Evolutionary conservation across 2,329 filamentous ascomycete genomes (phyloP).

Genomic region (Harringtonia aguacate): DNA sequence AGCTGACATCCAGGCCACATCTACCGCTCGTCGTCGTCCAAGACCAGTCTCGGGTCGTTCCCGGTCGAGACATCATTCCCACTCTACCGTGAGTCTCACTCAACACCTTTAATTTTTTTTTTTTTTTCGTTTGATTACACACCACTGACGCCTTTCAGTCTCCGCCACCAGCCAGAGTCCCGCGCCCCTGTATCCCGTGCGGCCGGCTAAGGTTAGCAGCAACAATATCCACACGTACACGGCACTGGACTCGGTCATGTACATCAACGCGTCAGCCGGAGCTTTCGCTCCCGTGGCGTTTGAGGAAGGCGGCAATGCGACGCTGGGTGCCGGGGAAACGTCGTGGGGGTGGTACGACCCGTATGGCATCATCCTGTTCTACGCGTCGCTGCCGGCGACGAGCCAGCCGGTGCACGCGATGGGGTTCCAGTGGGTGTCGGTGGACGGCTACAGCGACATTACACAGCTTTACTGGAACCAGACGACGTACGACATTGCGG

Average conservation of each 20-base stretch:
- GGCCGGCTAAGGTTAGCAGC: neutral
- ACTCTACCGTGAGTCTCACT: constrained; percentile 3
- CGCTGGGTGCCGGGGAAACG: constrained; percentile 7
- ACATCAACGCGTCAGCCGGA: constrained; percentile 7
- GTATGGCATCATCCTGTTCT: constrained; percentile 5
- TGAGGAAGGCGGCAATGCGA: constrained; percentile 4
- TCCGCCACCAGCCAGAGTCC: neutral
- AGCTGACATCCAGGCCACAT: constrained; percentile 2
- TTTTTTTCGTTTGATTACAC: neutral
- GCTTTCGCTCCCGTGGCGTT: constrained; percentile 9
- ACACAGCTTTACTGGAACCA: constrained; percentile 13
- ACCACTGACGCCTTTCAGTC: too few relatives aligned
- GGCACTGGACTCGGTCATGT: constrained; percentile 3
- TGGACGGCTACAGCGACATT: neutral
- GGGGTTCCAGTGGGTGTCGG: constrained; percentile 10
- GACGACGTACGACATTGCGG: constrained; percentile 10
- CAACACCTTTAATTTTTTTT: neutral
- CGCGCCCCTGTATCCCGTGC: constrained; percentile 4
- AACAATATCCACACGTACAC: constrained; percentile 4
- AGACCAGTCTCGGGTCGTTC: constrained; percentile 1
- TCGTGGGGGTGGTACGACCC: constrained; percentile 9
- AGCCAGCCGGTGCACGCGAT: constrained; percentile 2
- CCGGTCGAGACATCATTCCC: constrained; percentile 1
- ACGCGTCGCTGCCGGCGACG: neutral
- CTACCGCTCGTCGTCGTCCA: constrained; percentile 4